These are phyloP conservation scores for Lyophyllum decastes DNA, from an alignment of 768 basidiomycete species.

Conservation along the genomic window DNA sequence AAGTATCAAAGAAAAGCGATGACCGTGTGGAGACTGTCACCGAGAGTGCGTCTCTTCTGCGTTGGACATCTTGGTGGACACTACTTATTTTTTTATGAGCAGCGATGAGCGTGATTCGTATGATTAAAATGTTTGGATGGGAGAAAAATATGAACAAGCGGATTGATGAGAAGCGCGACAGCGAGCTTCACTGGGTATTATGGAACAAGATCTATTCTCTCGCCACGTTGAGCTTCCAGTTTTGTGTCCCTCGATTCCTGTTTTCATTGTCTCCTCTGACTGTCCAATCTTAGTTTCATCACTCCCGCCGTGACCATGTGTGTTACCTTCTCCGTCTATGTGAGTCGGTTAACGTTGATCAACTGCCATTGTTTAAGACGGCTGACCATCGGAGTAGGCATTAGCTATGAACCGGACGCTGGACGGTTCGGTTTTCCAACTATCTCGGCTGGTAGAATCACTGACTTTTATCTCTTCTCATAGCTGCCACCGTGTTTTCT, in stretches of 20 bases:
- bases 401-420: constrained; percentile 12
- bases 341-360: background rate
- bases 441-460: background rate
- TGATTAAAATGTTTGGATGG: constrained; percentile 75
- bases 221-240: constrained; percentile 43
- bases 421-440: constrained; percentile 3
- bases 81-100: constrained; percentile 21
- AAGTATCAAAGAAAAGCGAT: constrained; percentile 54
- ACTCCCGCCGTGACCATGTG: constrained; percentile 69
- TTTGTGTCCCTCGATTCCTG: constrained; percentile 9
- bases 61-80: background rate
- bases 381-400: constrained; percentile 2
- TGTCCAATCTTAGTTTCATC: constrained; percentile 39
- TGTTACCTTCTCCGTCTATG: constrained; percentile 56
- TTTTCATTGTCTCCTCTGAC: background rate
- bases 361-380: background rate
- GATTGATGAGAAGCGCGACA: constrained; percentile 57
- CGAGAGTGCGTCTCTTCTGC: constrained; percentile 45
- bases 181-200: constrained; percentile 56
- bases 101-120: constrained; percentile 59
- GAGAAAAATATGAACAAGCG: constrained; percentile 53
- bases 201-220: constrained; percentile 52
- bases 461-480: background rate
- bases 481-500: constrained; percentile 17
- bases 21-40: constrained; percentile 59